phyloP scores from a whole-genome alignment of 2,329 filamentous ascomycete genomes.

The Periglandula ipomoeae region DNA sequence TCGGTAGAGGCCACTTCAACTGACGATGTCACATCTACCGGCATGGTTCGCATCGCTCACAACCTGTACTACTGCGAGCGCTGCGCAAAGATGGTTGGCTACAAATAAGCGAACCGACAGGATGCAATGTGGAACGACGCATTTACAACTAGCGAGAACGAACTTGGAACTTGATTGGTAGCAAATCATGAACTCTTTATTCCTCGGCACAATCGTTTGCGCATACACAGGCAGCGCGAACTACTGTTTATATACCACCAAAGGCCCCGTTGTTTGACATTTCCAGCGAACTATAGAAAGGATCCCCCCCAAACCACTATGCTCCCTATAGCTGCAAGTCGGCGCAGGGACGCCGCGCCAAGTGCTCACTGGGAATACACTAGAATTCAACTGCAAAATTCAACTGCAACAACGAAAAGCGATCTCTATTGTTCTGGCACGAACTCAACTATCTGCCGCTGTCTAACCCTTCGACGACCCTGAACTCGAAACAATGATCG shows the following conservation, averaged over 20 bases:
- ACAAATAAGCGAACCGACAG: conserved; percentile 38
- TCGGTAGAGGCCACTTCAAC: conserved; percentile 52
- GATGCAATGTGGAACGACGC: background rate
- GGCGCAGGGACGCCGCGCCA: background rate
- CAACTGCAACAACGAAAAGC: too few species aligned
- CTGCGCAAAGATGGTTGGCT: conserved; percentile 55
- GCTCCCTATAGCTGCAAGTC: background rate
- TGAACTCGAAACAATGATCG: too few species aligned
- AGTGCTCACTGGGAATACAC: too few species aligned
- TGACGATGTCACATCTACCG: conserved; percentile 47
- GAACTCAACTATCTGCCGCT: too few species aligned
- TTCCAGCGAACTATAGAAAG: conserved; percentile 2
- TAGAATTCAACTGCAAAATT: too few species aligned
- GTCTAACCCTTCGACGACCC: too few species aligned
- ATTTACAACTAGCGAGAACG: background rate
- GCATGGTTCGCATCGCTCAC: conserved; percentile 56
- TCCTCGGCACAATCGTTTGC: background rate
- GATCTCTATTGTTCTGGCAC: too few species aligned
- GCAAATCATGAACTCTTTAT: background rate
- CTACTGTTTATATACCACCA: background rate
- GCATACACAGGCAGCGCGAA: background rate
- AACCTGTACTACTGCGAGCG: conserved; percentile 59
- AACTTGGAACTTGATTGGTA: background rate
- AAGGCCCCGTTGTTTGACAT: background rate
- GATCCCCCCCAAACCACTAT: conserved; percentile 4